phyloP scores from a whole-genome alignment of 257 asterid species.

The Craterostigma plantagineum region DNA sequence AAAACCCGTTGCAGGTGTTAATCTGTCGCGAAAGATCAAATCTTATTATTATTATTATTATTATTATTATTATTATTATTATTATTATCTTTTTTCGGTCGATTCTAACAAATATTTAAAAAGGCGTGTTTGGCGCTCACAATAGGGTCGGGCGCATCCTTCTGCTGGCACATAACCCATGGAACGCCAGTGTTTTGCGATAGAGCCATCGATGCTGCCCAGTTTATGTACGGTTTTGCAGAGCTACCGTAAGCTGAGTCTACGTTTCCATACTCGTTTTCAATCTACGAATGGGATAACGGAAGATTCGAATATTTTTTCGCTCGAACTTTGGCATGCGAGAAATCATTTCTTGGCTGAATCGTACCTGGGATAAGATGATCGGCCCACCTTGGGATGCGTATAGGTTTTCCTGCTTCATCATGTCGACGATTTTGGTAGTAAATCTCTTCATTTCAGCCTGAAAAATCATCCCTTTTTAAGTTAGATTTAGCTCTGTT shows the following conservation, averaged over 20 bases:
- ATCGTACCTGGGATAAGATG: constrained; percentile 65
- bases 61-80: no score
- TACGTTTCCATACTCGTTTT: constrained; percentile 81
- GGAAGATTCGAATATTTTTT: background rate
- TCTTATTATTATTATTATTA: no score
- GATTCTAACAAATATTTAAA: no score
- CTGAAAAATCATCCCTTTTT: constrained; percentile 16
- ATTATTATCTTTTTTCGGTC: no score
- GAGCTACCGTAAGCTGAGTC: constrained; percentile 30
- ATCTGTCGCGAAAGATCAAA: constrained; percentile 24
- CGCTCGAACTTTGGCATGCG: no score
- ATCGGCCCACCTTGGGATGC: constrained; percentile 93
- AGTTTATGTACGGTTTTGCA: constrained; percentile 56
- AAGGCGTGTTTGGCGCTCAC: constrained; percentile 19
- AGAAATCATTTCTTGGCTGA: no score
- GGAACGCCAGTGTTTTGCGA: constrained; percentile 77
- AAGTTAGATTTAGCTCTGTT: no score
- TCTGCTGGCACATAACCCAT: constrained; percentile 94
- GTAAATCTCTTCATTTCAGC: constrained; percentile 88
- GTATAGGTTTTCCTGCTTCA: constrained; percentile 65
- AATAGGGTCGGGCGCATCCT: constrained; percentile 72
- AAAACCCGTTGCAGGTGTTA: constrained; percentile 88
- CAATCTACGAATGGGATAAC: constrained; percentile 29
- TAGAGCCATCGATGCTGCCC: constrained; percentile 90
- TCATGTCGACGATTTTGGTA: constrained; percentile 63